Base-by-base conservation (phyloP, 441 rosid genomes). In the Heliophila coronopifolia region DNA sequence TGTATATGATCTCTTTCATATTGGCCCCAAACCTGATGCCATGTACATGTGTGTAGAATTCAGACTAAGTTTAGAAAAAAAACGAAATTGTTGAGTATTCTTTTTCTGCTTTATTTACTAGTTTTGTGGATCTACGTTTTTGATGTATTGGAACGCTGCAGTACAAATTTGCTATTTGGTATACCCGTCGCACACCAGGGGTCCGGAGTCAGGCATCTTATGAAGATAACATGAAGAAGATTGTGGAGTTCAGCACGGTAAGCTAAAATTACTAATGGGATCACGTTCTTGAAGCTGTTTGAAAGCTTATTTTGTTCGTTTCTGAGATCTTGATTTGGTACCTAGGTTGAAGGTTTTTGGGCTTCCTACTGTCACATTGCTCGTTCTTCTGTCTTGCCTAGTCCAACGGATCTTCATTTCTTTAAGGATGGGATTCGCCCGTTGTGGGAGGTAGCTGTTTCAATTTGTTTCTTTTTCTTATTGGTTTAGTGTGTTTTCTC, bases 341-440 rank as follows among this genome's bases (percentile, higher is more conserved):
- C 9, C 3, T 57, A 86, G 97, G 97, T 84, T 39, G 97, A 89
- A 75, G 85, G 80, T 1, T 93, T 93, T 68, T 93, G 96, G 97
- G 78, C 92, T 11, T 77, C 85, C 73, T 89, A 89, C 69, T 89
- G 94, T 65, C 91, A 86, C 76, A 66, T 93, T 64, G 85, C 86
- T 50, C 90, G 89, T 31, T 77, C 99, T 35, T 89, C 97, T 69
- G 57, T 84, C 43, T 65, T 89, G 73, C 99, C 97, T 25, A 79
- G 77, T 63, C 97, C 99, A 4, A 84, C 96, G 1, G 97, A 93
- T 75, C 71, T 89, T 65, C 99, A 93, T 74, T 80, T 89, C 67
- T 89, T 93, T 44, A 89, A 86, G 72, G 96, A 86, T 65, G 91
- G 89, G 35, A 86, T 84, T 55, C 91, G 91, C 6, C 96, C 99